Percentiles rank a stretch among this genome's conserved stretches.
phyloP scores from a whole-genome alignment of 768 basidiomycete genomes.

The Tulasnella sp. region DNA sequence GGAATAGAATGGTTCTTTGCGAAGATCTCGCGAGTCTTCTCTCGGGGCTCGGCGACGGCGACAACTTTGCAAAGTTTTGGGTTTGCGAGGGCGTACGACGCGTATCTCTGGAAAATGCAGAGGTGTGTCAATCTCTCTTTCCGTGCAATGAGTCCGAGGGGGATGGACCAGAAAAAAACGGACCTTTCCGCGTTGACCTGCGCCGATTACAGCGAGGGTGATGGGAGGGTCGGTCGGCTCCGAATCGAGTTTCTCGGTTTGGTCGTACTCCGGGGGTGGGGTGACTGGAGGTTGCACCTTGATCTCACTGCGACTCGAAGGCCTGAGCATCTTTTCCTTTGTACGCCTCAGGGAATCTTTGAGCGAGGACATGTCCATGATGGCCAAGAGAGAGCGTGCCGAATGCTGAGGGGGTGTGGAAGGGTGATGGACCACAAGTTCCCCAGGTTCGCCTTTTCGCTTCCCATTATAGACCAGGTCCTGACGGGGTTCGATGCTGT shows the following conservation, averaged over 20 bases:
- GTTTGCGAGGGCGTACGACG: constrained; percentile 54
- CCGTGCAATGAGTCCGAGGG: not conserved
- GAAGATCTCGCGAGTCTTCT: constrained; percentile 58
- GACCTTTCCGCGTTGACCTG: constrained; percentile 79
- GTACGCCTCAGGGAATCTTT: constrained; percentile 13
- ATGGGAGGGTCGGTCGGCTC: constrained; percentile 42
- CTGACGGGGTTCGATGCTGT: not conserved
- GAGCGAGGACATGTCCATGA: constrained; percentile 6
- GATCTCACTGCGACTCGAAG: not conserved
- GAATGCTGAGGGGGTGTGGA: not conserved
- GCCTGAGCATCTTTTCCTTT: constrained; percentile 3
- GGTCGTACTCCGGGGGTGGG: not conserved
- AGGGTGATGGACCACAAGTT: not conserved
- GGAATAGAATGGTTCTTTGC: constrained; percentile 58
- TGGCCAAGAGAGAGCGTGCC: not conserved
- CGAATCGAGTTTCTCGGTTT: not conserved
- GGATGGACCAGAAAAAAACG: constrained; percentile 27
- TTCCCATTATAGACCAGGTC: not conserved
- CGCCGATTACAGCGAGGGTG: constrained; percentile 74
- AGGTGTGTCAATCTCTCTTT: not conserved
- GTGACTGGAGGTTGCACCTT: not conserved
- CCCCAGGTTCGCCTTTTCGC: not conserved
- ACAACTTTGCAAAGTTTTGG: constrained; percentile 72
- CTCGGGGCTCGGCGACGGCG: constrained; percentile 79
- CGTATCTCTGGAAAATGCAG: constrained; percentile 51